phyloP scores from a whole-genome alignment of 305 asterid species.

The Ruellia speciosa region DNA sequence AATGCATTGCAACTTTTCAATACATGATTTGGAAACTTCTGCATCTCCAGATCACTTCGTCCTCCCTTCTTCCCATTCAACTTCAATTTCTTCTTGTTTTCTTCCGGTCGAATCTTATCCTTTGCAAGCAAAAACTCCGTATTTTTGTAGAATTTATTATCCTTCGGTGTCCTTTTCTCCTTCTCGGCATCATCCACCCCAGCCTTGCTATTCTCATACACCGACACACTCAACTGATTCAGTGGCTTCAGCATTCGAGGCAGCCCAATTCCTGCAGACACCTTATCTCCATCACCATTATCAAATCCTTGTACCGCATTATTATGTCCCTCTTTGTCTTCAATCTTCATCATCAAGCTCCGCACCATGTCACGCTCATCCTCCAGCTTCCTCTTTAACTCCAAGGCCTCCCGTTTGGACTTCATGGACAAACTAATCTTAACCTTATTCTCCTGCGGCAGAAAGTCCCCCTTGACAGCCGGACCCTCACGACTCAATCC shows the following conservation, averaged over 20 bases:
- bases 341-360: slow-evolving; percentile 65
- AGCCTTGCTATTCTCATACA: slow-evolving; percentile 38
- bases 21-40: slow-evolving; percentile 42
- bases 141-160: slow-evolving; percentile 51
- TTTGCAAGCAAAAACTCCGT: slow-evolving; percentile 59
- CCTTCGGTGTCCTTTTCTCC: slow-evolving; percentile 71
- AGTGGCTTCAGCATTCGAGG: slow-evolving; percentile 30
- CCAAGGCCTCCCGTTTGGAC: slow-evolving; percentile 60
- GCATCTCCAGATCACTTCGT: slow-evolving; percentile 27
- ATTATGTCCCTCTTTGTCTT: slow-evolving; percentile 39
- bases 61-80: slow-evolving; percentile 38
- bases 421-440: slow-evolving; percentile 47
- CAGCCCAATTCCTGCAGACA: slow-evolving; percentile 18
- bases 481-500: slow-evolving; percentile 13
- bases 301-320: slow-evolving; percentile 18
- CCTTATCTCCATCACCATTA: slow-evolving; percentile 27
- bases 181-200: slow-evolving; percentile 34
- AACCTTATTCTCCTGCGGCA: slow-evolving; percentile 45
- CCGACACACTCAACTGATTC: slow-evolving; percentile 39
- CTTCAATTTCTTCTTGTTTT: slow-evolving; percentile 58
- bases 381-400: slow-evolving; percentile 70
- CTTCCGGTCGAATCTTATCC: slow-evolving; percentile 52
- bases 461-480: slow-evolving; percentile 35
- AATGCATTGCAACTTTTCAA: slow-evolving; percentile 43
- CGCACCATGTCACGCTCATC: slow-evolving; percentile 50